These are phyloP conservation scores for Teunomyces funiuensis DNA, from an alignment of 805 yeast genomes.

Conservation along the genomic window DNA sequence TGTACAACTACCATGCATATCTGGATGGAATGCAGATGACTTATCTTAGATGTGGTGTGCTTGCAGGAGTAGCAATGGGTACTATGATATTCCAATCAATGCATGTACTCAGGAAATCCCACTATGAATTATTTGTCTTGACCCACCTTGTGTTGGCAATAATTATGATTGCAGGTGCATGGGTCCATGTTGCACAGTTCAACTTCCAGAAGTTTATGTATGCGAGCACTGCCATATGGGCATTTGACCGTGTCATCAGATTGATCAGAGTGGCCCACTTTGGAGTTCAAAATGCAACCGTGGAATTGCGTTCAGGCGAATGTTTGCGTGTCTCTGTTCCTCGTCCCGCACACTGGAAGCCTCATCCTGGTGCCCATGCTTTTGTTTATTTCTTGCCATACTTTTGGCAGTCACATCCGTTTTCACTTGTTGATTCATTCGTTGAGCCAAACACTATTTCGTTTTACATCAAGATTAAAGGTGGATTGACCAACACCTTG, in stretches of 20 bases:
- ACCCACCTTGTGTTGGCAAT: conserved; percentile 38
- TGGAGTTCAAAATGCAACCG: conserved; percentile 57
- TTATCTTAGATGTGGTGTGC: conserved; percentile 33
- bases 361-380: conserved; percentile 62
- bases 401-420: conserved; percentile 72
- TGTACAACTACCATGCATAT: conserved; percentile 10
- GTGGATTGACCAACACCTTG: conserved; percentile 49
- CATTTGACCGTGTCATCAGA: conserved; percentile 61
- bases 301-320: conserved; percentile 41
- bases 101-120: conserved; percentile 29
- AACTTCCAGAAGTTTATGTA: conserved; percentile 41
- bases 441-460: conserved; percentile 36
- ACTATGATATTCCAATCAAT: conserved; percentile 31
- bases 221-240: conserved; percentile 66
- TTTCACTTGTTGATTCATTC: conserved; percentile 49
- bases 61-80: conserved; percentile 36
- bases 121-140: conserved; percentile 36
- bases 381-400: conserved; percentile 52
- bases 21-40: conserved; percentile 3
- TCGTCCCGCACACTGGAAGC: conserved; percentile 54
- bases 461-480: conserved; percentile 50
- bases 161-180: conserved; percentile 43
- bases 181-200: conserved; percentile 43
- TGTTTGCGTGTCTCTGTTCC: conserved; percentile 50
- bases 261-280: conserved; percentile 52